A percentile compares a stretch with the other conserved stretches of the same genome.
These are phyloP conservation scores for Cryptococcus sp. DNA, from an alignment of 1,284 basidiomycete genomes.

Conservation along the genomic window DNA sequence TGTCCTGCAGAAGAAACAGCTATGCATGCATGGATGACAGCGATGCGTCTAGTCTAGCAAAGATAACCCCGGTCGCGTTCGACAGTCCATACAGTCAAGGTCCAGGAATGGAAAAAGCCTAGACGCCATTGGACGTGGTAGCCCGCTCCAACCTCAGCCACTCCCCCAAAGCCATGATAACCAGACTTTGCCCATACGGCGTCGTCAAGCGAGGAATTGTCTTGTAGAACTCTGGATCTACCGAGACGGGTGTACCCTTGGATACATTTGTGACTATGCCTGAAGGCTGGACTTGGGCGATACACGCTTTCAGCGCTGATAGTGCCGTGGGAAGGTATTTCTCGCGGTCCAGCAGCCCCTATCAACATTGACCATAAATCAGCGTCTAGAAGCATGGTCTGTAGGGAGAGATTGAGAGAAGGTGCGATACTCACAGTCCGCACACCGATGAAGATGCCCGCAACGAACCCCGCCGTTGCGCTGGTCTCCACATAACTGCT, in stretches of 20 bases:
- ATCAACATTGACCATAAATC: not conserved
- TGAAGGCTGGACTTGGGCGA: slow-evolving; percentile 20
- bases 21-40: too few species aligned
- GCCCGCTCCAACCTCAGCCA: slow-evolving; percentile 20
- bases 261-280: slow-evolving; percentile 21
- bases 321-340: slow-evolving; percentile 17
- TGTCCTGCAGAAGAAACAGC: too few species aligned
- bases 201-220: slow-evolving; percentile 15
- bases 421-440: slow-evolving; percentile 46
- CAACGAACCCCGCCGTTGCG: slow-evolving; percentile 65
- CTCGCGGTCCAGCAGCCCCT: slow-evolving; percentile 13
- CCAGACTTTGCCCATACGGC: slow-evolving; percentile 20
- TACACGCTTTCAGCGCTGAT: slow-evolving; percentile 14
- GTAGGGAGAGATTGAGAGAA: not conserved
- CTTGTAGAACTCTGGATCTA: slow-evolving; percentile 24
- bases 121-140: too few species aligned
- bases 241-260: slow-evolving; percentile 18
- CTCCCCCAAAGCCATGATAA: slow-evolving; percentile 23
- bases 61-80: too few species aligned
- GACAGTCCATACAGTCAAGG: too few species aligned
- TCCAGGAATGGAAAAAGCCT: too few species aligned
- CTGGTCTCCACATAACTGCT: slow-evolving; percentile 62
- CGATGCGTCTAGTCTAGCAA: too few species aligned
- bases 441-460: slow-evolving; percentile 62
- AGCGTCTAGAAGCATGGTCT: not conserved